Conservation (phyloP, 176 grass and related monocot genomes). For the Puccinellia tenuiflora region DNA sequence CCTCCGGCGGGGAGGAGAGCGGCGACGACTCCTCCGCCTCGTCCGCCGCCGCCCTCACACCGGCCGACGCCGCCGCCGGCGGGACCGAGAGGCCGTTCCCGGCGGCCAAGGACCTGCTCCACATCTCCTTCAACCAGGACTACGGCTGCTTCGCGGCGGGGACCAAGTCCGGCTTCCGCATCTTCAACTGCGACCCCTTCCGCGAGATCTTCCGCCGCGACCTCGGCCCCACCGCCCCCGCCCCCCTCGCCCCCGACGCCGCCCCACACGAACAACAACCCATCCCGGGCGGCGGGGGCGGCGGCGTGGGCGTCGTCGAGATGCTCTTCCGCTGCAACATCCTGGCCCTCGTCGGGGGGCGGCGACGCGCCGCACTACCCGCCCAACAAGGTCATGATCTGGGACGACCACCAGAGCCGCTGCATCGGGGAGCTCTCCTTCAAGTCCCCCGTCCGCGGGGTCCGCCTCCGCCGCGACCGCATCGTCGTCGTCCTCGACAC, state of each 20-base stretch:
- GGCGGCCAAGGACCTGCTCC: slow-evolving; percentile 48
- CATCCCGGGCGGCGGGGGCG: neutral
- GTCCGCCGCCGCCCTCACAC: neutral
- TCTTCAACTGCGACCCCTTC: slow-evolving; percentile 98
- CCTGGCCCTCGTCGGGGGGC: slow-evolving; percentile 74
- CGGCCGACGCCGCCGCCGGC: neutral
- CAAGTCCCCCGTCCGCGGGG: slow-evolving; percentile 60
- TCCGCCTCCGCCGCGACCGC: slow-evolving; percentile 86
- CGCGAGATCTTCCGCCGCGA: slow-evolving; percentile 95
- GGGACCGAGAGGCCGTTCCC: neutral
- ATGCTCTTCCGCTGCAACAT: slow-evolving; percentile 95
- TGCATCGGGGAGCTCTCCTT: slow-evolving; percentile 96
- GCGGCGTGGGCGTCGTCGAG: slow-evolving; percentile 67
- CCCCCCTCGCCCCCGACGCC: fast-evolving
- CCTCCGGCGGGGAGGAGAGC: slow-evolving; percentile 33
- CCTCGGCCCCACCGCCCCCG: slow-evolving; percentile 3
- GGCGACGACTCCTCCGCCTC: neutral
- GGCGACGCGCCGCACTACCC: slow-evolving; percentile 55
- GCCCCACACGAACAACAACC: neutral
- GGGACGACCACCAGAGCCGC: slow-evolving; percentile 90
- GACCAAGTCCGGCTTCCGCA: slow-evolving; percentile 84
- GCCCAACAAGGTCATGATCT: slow-evolving; percentile 89
- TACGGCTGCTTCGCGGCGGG: slow-evolving; percentile 93
- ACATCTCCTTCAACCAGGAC: slow-evolving; percentile 98
- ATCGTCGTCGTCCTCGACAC: slow-evolving; percentile 81